A percentile compares a stretch with the other conserved stretches of the same genome.
phyloP scores from a whole-genome alignment of 179 eudicot species.

The Patellifolia procumbens region DNA sequence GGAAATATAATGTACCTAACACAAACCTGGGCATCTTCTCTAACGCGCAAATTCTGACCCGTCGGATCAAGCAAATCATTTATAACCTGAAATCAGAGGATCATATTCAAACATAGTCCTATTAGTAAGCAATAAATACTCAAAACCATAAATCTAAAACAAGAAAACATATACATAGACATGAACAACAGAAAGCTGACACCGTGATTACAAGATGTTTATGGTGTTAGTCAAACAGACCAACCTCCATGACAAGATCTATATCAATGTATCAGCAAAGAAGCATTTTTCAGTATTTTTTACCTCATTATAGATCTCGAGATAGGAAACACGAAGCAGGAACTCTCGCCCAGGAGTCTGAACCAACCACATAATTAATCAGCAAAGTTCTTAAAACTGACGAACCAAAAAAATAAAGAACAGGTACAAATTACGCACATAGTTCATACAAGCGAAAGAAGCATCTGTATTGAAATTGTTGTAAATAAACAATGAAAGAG shows the following conservation, averaged over 20 bases:
- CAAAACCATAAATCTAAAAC: not conserved
- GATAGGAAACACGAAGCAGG: slow-evolving; percentile 92
- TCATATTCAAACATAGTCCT: not conserved
- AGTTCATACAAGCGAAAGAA: not conserved
- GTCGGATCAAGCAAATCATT: slow-evolving; percentile 99
- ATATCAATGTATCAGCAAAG: not conserved
- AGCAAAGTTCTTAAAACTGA: not conserved
- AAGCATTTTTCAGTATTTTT: slow-evolving; percentile 11
- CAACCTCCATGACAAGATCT: not conserved
- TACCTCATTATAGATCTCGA: slow-evolving; percentile 98
- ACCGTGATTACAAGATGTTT: not conserved
- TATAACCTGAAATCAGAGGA: slow-evolving; percentile 56
- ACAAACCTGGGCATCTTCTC: slow-evolving; percentile 96
- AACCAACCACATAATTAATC: slow-evolving; percentile 20
- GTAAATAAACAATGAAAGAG: not conserved
- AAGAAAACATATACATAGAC: not conserved
- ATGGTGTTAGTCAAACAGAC: not conserved
- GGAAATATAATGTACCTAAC: not conserved
- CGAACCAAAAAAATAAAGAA: slow-evolving; percentile 6
- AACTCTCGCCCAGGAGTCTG: slow-evolving; percentile 97
- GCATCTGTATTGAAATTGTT: not conserved
- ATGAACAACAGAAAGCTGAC: not conserved
- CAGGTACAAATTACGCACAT: not conserved
- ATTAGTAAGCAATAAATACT: not conserved
- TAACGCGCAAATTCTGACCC: slow-evolving; percentile 89